Evolutionary conservation across 2,329 filamentous ascomycete genomes (phyloP).

Genomic region (Penicillium sp.): DNA sequence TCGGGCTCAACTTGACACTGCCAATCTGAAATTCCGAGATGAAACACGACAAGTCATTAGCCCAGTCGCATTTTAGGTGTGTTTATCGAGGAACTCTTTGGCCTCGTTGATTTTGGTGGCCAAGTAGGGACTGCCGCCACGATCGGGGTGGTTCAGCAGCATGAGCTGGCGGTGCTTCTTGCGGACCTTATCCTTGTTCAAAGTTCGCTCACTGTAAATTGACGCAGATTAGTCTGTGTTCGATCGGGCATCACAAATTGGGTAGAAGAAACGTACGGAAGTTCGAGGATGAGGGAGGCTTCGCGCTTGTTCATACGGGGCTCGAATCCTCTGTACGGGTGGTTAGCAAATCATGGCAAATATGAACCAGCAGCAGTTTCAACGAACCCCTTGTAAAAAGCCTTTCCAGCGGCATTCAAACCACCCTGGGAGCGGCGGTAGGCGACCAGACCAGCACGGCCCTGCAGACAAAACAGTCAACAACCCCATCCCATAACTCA

Average conservation of each 20-base stretch:
- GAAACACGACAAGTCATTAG: background rate
- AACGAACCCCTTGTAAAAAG: slow-evolving; percentile 82
- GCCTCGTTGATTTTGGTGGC: slow-evolving; percentile 99
- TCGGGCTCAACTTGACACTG: background rate
- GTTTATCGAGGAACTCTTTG: slow-evolving; percentile 92
- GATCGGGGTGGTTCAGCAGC: slow-evolving; percentile 94
- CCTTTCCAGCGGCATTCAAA: slow-evolving; percentile 77
- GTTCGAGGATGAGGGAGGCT: slow-evolving; percentile 83
- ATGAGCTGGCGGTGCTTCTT: slow-evolving; percentile 95
- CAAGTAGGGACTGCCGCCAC: slow-evolving; percentile 92
- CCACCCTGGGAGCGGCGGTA: slow-evolving; percentile 71
- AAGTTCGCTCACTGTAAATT: slow-evolving; percentile 68
- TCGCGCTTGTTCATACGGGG: slow-evolving; percentile 89
- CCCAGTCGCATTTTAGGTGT: slow-evolving; percentile 26
- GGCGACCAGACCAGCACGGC: slow-evolving; percentile 88
- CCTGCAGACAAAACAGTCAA: slow-evolving; percentile 53
- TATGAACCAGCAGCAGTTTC: slow-evolving; percentile 46
- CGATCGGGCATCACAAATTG: background rate
- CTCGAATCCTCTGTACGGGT: slow-evolving; percentile 71
- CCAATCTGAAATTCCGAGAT: background rate
- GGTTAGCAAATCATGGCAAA: slow-evolving; percentile 1
- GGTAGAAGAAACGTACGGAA: slow-evolving; percentile 63
- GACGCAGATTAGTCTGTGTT: slow-evolving; percentile 8
- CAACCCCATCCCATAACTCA: background rate
- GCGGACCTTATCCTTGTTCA: slow-evolving; percentile 91